Evolutionary conservation across 2,329 filamentous ascomycete species (phyloP).

Genomic region (Kalmusia sp.): DNA sequence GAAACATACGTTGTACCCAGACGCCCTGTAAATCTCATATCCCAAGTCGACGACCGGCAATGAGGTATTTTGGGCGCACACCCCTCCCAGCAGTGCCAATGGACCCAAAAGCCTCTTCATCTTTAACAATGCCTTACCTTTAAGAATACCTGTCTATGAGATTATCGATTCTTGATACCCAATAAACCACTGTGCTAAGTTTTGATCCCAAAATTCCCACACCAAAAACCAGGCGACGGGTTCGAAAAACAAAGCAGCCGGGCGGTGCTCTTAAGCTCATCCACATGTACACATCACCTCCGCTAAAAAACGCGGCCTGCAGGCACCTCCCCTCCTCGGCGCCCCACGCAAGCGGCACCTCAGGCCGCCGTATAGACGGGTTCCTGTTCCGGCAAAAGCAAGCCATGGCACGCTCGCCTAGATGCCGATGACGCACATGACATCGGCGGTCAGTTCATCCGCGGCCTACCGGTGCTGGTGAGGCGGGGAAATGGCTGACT

Average conservation of each 20-base stretch:
- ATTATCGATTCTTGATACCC: too few species aligned
- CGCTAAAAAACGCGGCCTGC: too few species aligned
- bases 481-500: constrained; percentile 1
- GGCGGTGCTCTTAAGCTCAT: too few species aligned
- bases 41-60: constrained; percentile 60
- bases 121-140: too few species aligned
- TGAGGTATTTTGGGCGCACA: constrained; percentile 30
- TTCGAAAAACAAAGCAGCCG: too few species aligned
- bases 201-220: too few species aligned
- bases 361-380: neutral
- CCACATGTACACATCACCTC: too few species aligned
- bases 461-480: neutral
- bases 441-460: neutral
- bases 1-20: constrained; percentile 51
- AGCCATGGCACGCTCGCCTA: neutral
- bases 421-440: neutral
- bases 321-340: too few species aligned
- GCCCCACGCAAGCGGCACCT: neutral
- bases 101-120: constrained; percentile 31
- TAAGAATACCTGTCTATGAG: too few species aligned
- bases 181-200: too few species aligned
- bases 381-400: neutral
- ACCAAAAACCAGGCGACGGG: too few species aligned
- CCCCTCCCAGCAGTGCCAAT: constrained; percentile 30
- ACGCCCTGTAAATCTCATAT: constrained; percentile 60